Conservation (phyloP, 352 stramenopile genomes). For the Pythium grandisporangium region DNA sequence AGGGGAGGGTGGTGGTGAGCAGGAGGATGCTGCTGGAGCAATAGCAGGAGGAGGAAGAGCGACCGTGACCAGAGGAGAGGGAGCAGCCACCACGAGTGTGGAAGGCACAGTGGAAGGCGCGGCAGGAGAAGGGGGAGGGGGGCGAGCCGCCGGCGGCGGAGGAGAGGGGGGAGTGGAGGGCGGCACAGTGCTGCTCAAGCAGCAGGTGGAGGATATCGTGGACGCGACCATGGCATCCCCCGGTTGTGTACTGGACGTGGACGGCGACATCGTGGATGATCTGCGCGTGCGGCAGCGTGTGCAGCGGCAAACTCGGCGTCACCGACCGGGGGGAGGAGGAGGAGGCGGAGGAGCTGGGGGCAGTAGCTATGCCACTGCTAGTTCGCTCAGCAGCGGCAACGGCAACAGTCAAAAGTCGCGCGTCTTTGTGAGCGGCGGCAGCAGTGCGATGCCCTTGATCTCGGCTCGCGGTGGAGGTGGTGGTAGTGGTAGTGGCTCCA, state of each 20-base stretch:
- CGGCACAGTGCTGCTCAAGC: constrained; percentile 47
- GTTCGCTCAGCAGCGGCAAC: too few relatives aligned
- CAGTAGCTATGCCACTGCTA: constrained; percentile 1
- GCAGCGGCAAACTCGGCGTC: constrained; percentile 11
- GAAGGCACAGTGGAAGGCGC: background rate
- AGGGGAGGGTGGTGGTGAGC: too few relatives aligned
- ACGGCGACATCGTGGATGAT: constrained; percentile 72
- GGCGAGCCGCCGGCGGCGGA: background rate
- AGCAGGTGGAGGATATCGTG: constrained; percentile 76
- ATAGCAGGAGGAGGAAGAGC: too few relatives aligned
- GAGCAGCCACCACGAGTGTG: background rate
- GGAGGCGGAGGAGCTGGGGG: constrained; percentile 3
- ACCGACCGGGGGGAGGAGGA: too few relatives aligned
- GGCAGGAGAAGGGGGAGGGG: constrained; percentile 3
- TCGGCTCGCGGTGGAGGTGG: constrained; percentile 22
- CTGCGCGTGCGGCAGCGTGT: constrained; percentile 41
- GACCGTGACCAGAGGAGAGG: constrained; percentile 18
- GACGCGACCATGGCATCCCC: constrained; percentile 61
- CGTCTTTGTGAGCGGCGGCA: constrained; percentile 9
- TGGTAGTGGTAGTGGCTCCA: constrained; percentile 19
- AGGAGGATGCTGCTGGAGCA: too few relatives aligned
- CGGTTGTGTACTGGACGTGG: constrained; percentile 69
- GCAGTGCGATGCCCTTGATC: constrained; percentile 23
- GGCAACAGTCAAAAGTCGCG: constrained; percentile 42
- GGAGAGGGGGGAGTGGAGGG: too few relatives aligned